Evolutionary conservation across 129 eudicot genomes (phyloP).

Genomic region (Flaveria sonorensis): DNA sequence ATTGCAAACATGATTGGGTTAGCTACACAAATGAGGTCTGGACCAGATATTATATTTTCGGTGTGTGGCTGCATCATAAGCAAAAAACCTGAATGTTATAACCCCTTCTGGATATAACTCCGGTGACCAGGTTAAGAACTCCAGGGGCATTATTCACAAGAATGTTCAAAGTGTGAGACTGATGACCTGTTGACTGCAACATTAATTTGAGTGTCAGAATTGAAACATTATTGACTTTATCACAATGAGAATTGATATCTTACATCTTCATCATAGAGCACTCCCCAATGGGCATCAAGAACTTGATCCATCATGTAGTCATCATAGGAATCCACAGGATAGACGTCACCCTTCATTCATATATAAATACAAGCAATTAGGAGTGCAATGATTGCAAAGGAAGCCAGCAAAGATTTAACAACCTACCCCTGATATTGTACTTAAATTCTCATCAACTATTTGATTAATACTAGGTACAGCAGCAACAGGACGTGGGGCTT

Average conservation of each 20-base stretch:
- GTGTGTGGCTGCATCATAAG: neutral
- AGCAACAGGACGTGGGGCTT: constrained; percentile 34
- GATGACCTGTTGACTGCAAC: constrained; percentile 73
- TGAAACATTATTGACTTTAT: neutral
- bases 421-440: constrained; percentile 40
- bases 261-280: constrained; percentile 80
- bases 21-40: neutral
- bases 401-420: constrained; percentile 3
- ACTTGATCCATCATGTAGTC: constrained; percentile 52
- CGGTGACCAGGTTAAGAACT: constrained; percentile 81
- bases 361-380: constrained; percentile 17
- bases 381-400: neutral
- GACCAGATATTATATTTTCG: neutral
- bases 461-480: constrained; percentile 11
- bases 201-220: constrained; percentile 16
- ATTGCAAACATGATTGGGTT: constrained; percentile 18
- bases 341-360: constrained; percentile 87
- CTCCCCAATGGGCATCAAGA: constrained; percentile 94
- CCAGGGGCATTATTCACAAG: constrained; percentile 83
- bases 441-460: constrained; percentile 20
- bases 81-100: constrained; percentile 79
- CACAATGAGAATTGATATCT: constrained; percentile 33
- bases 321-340: constrained; percentile 76
- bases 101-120: constrained; percentile 86
- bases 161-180: constrained; percentile 84